Evolutionary conservation across 2,329 filamentous ascomycete genomes (phyloP), one percentile per base, ranked within the genome.

Genomic region (Tolypocladium inflatum): DNA sequence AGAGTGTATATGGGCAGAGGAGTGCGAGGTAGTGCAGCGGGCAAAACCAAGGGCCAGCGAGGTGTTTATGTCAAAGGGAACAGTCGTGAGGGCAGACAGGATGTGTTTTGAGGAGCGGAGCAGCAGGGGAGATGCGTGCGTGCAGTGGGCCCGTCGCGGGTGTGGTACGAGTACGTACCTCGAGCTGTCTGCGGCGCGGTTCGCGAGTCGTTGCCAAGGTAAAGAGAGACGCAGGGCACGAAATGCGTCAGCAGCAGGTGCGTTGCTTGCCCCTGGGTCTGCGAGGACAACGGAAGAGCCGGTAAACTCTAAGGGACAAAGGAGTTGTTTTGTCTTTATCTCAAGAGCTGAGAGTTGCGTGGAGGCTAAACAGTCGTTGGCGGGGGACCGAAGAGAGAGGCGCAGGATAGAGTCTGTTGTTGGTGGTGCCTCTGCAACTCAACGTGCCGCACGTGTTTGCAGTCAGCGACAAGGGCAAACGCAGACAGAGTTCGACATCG

Each of bases 101-200:
- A 67, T 66, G 67, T 73, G 70, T 73, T 72, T 73, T 72, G 68
- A 70, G 66, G 64, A 70, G 68, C 64, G 67, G 65, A 67, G 65
- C 60, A 63, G 66, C 65, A 68, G 63, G 70, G 63, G 64, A 65
- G 68, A 61, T 61, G 62, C 65, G 63, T 64, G 65, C 58, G 62
- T 60, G 60, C 50, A 53, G 60, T 63, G 62, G 59, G 54, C 51
- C 57, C 48, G 59, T 61, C 62, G 62, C 62, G 62, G 55, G 54
- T 58, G 21, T 21, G 60, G 61, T 62, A 63, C 59, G 62, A 59
- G 61, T 62, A 63, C 59, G 62, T 63, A 63, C 62, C 59, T 48
- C 15, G 7, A 43, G 42, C 26, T 50, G 37, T 39, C 38, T 48
- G 55, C 52, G 54, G 54, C 58, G 60, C 58, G 61, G 39, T 52